Evolutionary conservation across 805 yeast species (phyloP).

Genomic region (Suhomyces canberraensis): DNA sequence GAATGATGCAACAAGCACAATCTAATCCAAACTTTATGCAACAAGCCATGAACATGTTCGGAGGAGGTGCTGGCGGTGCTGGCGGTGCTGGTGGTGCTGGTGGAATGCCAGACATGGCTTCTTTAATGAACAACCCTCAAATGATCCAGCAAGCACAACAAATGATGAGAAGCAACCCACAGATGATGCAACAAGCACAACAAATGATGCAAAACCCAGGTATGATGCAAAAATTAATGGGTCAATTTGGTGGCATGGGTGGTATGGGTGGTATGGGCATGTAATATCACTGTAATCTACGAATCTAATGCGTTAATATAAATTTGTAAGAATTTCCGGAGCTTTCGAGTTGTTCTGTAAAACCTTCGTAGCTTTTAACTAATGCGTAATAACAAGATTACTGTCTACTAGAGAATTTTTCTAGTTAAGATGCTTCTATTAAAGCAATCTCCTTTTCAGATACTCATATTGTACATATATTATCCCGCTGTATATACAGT

Average conservation of each 20-base stretch:
- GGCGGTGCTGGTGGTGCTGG: conserved; percentile 43
- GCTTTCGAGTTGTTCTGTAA: too few relatives aligned
- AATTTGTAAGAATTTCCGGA: too few relatives aligned
- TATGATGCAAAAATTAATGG: conserved; percentile 68
- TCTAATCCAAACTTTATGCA: conserved; percentile 52
- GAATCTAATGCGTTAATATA: too few relatives aligned
- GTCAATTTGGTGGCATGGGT: conserved; percentile 53
- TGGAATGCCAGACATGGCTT: conserved; percentile 51
- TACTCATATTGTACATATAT: too few relatives aligned
- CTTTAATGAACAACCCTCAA: conserved; percentile 56
- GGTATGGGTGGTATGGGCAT: conserved; percentile 7
- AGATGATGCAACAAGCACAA: conserved; percentile 43
- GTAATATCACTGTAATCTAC: too few relatives aligned
- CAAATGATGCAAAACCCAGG: conserved; percentile 55
- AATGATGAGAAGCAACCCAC: conserved; percentile 45
- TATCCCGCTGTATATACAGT: too few relatives aligned
- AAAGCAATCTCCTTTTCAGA: too few relatives aligned
- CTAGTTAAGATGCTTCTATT: too few relatives aligned
- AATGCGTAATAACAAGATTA: too few relatives aligned
- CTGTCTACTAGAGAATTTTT: too few relatives aligned
- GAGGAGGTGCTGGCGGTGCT: conserved; percentile 44
- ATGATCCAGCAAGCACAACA: conserved; percentile 48
- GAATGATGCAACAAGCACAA: conserved; percentile 56
- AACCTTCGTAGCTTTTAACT: too few relatives aligned
- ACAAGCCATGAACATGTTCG: conserved; percentile 61